Conservation (phyloP, 1,284 basidiomycete genomes). For the Cutaneotrichosporon curvatum region DNA sequence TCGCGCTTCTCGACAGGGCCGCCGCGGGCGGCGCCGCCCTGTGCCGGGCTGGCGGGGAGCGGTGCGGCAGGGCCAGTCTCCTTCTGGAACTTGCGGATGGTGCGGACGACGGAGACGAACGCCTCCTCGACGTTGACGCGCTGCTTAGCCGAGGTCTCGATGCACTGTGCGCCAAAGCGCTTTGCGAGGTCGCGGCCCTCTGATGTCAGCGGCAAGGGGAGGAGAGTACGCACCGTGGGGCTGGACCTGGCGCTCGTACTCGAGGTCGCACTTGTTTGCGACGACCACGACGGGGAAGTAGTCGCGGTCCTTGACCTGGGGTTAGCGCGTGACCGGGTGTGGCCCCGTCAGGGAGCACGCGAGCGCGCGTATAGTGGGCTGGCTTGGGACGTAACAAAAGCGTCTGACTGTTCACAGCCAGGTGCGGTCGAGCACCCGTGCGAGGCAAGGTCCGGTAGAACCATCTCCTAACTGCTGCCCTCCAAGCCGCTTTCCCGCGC, state of each 20-base stretch:
- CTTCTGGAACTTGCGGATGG: conserved; percentile 93
- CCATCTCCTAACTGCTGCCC: no score
- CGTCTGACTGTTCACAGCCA: no score
- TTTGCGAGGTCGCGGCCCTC: conserved; percentile 96
- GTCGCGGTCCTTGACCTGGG: conserved; percentile 84
- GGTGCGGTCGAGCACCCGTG: no score
- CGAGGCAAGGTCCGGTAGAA: no score
- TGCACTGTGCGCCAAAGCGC: conserved; percentile 93
- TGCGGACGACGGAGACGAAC: conserved; percentile 92
- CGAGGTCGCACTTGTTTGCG: conserved; percentile 98
- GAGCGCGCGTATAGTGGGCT: no score
- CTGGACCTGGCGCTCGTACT: conserved; percentile 95
- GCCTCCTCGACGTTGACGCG: conserved; percentile 98
- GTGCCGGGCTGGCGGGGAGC: conserved; percentile 47
- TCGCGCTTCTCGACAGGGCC: conserved; percentile 34
- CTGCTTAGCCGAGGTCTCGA: conserved; percentile 98
- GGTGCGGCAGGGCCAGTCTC: conserved; percentile 36
- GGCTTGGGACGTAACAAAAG: no score
- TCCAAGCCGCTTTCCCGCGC: no score
- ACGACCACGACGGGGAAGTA: conserved; percentile 96
- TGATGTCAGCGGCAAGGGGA: no score
- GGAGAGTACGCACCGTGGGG: no score
- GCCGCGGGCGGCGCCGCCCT: conserved; percentile 53
- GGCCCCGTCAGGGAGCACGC: no score
- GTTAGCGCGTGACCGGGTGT: no score